A percentile compares a stretch with the other conserved stretches of the same genome.
These are phyloP conservation scores for Deuterostichococcus epilithicus DNA, from an alignment of 139 green algal species.

Conservation along the genomic window DNA sequence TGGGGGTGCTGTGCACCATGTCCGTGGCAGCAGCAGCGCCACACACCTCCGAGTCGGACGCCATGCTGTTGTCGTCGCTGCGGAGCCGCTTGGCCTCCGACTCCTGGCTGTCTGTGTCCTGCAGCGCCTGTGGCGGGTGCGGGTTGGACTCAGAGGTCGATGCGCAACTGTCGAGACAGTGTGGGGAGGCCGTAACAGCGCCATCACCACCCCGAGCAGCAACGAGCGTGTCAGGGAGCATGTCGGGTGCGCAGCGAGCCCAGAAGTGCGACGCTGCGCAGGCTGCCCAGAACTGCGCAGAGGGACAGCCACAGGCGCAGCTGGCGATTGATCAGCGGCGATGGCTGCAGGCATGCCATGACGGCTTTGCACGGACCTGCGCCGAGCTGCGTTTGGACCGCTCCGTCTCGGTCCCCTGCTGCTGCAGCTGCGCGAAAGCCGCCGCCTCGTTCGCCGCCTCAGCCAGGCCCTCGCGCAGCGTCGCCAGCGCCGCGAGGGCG, in stretches of 20 bases:
- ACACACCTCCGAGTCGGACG: not conserved
- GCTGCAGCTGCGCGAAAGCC: slow-evolving; percentile 35
- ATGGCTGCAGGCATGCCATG: no score
- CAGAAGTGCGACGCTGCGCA: no score
- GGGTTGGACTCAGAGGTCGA: not conserved
- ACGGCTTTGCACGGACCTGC: slow-evolving; percentile 48
- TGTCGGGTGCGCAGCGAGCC: no score
- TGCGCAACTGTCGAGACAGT: not conserved
- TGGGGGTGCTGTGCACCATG: no score
- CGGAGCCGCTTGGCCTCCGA: slow-evolving; percentile 6
- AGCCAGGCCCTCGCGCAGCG: slow-evolving; percentile 33
- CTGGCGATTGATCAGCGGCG: not conserved
- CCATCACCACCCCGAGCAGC: not conserved
- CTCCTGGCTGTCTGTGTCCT: slow-evolving; percentile 10
- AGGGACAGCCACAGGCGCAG: not conserved
- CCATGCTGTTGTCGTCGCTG: not conserved
- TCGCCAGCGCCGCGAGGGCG: slow-evolving; percentile 2
- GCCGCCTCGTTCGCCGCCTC: slow-evolving; percentile 41
- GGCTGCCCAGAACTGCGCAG: not conserved
- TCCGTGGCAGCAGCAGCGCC: not conserved
- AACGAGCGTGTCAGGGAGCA: no score
- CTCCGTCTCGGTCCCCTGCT: slow-evolving; percentile 56
- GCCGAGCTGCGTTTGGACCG: slow-evolving; percentile 53
- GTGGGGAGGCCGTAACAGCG: no score
- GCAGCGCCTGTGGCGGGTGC: not conserved